These are phyloP conservation scores for Pisolithus thermaeus DNA, from an alignment of 1,284 basidiomycete genomes.

Conservation along the genomic window DNA sequence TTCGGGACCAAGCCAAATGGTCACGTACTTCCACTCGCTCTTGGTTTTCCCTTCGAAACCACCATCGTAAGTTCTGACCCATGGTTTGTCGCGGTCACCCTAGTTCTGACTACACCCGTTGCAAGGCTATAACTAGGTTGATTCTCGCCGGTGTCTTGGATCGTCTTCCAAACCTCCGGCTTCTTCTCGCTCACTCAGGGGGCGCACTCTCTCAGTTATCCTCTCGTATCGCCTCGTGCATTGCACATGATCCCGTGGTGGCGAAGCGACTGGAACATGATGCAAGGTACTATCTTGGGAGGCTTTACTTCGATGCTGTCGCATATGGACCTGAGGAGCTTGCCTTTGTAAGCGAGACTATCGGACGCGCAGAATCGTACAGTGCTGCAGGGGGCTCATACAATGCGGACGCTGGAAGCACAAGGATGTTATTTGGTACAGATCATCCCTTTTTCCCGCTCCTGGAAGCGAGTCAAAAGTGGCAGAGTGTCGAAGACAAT, in stretches of 20 bases:
- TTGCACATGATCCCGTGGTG: conserved; percentile 77
- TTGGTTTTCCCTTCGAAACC: conserved; percentile 87
- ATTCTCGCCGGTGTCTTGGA: conserved; percentile 80
- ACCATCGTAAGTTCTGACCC: conserved; percentile 56
- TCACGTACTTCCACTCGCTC: conserved; percentile 77
- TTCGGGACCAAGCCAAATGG: conserved; percentile 78
- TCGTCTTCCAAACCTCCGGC: conserved; percentile 63
- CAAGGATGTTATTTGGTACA: conserved; percentile 75
- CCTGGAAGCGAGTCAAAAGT: conserved; percentile 59
- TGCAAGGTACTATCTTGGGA: conserved; percentile 77
- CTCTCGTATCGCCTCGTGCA: conserved; percentile 77
- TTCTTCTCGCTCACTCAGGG: conserved; percentile 82
- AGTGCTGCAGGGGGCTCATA: conserved; percentile 31
- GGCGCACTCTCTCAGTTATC: conserved; percentile 77
- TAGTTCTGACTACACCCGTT: conserved; percentile 1
- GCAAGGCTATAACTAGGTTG: conserved; percentile 69
- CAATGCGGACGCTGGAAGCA: conserved; percentile 37
- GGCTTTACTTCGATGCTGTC: conserved; percentile 77
- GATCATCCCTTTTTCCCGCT: conserved; percentile 91
- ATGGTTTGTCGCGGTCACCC: background rate
- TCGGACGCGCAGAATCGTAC: conserved; percentile 57
- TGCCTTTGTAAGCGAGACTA: conserved; percentile 64
- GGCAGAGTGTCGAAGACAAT: conserved; percentile 81
- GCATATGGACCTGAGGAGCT: conserved; percentile 82
- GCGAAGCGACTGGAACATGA: conserved; percentile 71